Evolutionary conservation across 768 basidiomycete species (phyloP).

Genomic region (Leccinum disarticulatum): DNA sequence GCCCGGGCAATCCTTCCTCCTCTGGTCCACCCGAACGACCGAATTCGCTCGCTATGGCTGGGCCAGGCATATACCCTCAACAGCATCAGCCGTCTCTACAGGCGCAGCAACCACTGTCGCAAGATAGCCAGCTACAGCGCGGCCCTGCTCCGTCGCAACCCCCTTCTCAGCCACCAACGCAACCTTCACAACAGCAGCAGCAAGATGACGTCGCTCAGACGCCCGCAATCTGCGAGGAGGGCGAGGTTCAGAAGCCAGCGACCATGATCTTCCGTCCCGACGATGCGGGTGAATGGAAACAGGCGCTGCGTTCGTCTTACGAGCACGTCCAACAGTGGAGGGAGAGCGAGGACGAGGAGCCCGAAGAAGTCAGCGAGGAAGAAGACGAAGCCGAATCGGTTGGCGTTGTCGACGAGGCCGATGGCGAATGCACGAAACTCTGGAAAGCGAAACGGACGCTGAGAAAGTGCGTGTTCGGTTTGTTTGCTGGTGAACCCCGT

Average conservation of each 20-base stretch:
- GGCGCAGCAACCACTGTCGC: conserved; percentile 28
- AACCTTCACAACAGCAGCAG: conserved; percentile 19
- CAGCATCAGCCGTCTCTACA: conserved; percentile 31
- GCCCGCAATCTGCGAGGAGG: conserved; percentile 14
- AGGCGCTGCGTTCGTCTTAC: conserved; percentile 66
- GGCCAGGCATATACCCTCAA: conserved; percentile 43
- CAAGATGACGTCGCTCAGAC: conserved; percentile 18
- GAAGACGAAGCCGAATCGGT: conserved; percentile 59
- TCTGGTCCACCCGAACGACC: conserved; percentile 53
- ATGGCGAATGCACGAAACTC: conserved; percentile 66
- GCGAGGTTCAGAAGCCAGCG: conserved; percentile 28
- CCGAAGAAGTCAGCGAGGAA: conserved; percentile 68
- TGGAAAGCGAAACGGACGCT: conserved; percentile 89
- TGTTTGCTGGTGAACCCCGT: neutral
- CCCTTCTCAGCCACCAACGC: conserved; percentile 22
- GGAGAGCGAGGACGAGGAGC: conserved; percentile 57
- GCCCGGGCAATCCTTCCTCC: conserved; percentile 13
- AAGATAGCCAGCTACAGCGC: conserved; percentile 32
- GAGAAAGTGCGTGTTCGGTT: conserved; percentile 67
- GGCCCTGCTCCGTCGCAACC: conserved; percentile 35
- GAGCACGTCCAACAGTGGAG: conserved; percentile 42
- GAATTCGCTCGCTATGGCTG: conserved; percentile 35
- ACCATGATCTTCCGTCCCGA: conserved; percentile 89
- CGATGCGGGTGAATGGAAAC: conserved; percentile 83
- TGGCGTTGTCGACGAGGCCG: conserved; percentile 58